Evolutionary conservation across 495 filamentous ascomycete species (phyloP).

Genomic region (Monascus purpureus): DNA sequence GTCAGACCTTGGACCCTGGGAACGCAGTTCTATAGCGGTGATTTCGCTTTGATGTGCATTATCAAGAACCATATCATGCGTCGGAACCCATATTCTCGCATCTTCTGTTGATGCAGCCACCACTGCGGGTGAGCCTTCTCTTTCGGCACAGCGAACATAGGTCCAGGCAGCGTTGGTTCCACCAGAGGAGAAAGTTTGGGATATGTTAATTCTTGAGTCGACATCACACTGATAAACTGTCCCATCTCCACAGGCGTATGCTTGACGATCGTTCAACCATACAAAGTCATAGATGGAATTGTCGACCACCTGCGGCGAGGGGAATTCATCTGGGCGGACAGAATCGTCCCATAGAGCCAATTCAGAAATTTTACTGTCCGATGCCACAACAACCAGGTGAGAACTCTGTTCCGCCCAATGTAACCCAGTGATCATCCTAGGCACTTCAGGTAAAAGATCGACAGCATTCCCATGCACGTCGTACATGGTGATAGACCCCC

Average conservation of each 20-base stretch:
- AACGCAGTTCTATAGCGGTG: slow-evolving; percentile 30
- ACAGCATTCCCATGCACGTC: slow-evolving; percentile 42
- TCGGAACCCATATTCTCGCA: slow-evolving; percentile 30
- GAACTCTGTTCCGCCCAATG: slow-evolving; percentile 26
- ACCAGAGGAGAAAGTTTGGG: slow-evolving; percentile 20
- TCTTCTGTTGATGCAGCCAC: slow-evolving; percentile 22
- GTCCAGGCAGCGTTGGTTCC: slow-evolving; percentile 20
- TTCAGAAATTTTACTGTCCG: slow-evolving; percentile 25
- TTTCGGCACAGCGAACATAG: slow-evolving; percentile 22
- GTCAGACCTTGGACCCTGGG: slow-evolving; percentile 13
- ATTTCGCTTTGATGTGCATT: slow-evolving; percentile 31
- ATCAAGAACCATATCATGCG: slow-evolving; percentile 26
- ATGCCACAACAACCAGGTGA: slow-evolving; percentile 29
- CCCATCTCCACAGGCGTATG: slow-evolving; percentile 27
- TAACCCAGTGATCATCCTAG: slow-evolving; percentile 29
- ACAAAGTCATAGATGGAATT: slow-evolving; percentile 24
- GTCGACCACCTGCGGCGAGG: slow-evolving; percentile 23
- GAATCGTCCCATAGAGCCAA: slow-evolving; percentile 34
- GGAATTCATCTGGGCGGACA: slow-evolving; percentile 27
- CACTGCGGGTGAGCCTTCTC: slow-evolving; percentile 13
- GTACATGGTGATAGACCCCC: slow-evolving; percentile 56
- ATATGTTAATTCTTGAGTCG: slow-evolving; percentile 23
- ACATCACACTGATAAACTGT: slow-evolving; percentile 30
- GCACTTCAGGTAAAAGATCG: slow-evolving; percentile 33
- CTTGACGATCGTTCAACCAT: slow-evolving; percentile 21